These are phyloP conservation scores for Saposhnikovia divaricata DNA, from an alignment of 129 eudicot species.

Conservation along the genomic window DNA sequence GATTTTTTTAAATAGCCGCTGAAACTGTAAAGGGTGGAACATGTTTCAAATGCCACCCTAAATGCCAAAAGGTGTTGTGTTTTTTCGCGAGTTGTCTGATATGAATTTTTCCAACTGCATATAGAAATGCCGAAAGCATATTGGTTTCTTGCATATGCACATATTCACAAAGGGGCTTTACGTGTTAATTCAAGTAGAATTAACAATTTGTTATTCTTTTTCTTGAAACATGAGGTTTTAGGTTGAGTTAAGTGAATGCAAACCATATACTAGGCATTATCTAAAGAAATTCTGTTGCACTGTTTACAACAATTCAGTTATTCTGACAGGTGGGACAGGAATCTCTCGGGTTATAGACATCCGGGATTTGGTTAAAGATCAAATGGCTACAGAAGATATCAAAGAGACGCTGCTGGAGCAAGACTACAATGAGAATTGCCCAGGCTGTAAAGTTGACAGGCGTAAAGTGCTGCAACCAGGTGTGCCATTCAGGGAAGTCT, in stretches of 20 bases:
- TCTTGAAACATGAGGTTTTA: not conserved
- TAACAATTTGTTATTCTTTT: not conserved
- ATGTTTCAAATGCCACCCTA: not conserved
- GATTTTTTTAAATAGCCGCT: not conserved
- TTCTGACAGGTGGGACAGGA: constrained; percentile 2
- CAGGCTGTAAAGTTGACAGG: constrained; percentile 64
- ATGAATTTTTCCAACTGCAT: not conserved
- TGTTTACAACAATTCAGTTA: not conserved
- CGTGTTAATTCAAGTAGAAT: not conserved
- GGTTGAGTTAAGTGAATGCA: not conserved
- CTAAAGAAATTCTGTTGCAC: not conserved
- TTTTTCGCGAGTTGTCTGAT: not conserved
- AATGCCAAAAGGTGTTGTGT: not conserved
- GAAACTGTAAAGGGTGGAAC: not conserved
- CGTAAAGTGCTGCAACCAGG: constrained; percentile 36
- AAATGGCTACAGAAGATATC: constrained; percentile 15
- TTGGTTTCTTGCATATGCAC: not conserved
- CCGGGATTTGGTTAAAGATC: not conserved
- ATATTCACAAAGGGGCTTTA: not conserved
- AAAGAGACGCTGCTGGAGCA: constrained; percentile 37
- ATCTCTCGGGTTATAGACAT: not conserved
- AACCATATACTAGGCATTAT: not conserved
- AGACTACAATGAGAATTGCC: constrained; percentile 42
- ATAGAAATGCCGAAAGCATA: not conserved
- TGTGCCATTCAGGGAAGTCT: constrained; percentile 47